Evolutionary conservation across 257 asterid genomes (phyloP).

Genomic region (Solanum chilense): DNA sequence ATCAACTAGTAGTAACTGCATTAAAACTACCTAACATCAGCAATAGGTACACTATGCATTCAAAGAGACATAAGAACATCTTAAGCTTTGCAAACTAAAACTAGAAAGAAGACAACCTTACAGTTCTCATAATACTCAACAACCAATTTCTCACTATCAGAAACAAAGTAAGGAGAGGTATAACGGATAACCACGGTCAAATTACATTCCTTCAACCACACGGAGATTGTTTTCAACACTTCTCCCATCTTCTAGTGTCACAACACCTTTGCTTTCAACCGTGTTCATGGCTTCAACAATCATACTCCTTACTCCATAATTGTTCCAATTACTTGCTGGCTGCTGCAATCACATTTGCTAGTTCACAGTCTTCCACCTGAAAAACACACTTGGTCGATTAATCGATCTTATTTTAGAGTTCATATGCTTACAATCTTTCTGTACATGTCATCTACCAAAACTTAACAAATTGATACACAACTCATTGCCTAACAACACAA

Average conservation of each 20-base stretch:
- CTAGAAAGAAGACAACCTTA: conserved; percentile 37
- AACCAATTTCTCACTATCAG: conserved; percentile 79
- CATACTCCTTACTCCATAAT: conserved; percentile 80
- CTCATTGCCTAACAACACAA: not conserved
- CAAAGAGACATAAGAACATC: not conserved
- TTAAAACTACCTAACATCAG: not conserved
- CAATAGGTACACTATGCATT: not conserved
- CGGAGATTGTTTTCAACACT: conserved; percentile 73
- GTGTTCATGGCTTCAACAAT: conserved; percentile 90
- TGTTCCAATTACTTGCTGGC: conserved; percentile 33
- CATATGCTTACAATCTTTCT: not conserved
- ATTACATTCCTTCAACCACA: conserved; percentile 97
- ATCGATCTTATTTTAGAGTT: not conserved
- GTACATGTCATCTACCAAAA: not conserved
- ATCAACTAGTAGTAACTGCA: conserved; percentile 78
- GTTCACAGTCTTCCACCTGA: conserved; percentile 87
- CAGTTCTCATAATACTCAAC: conserved; percentile 85
- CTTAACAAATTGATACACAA: not conserved
- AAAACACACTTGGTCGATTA: not conserved
- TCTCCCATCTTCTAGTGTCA: conserved; percentile 91
- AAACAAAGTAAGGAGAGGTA: conserved; percentile 77
- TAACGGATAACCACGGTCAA: conserved; percentile 60
- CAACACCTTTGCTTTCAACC: conserved; percentile 90
- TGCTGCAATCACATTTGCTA: conserved; percentile 95
- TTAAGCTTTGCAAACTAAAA: not conserved